Evolutionary conservation across 257 asterid genomes (phyloP).

Genomic region (Knoxia roxburghii): DNA sequence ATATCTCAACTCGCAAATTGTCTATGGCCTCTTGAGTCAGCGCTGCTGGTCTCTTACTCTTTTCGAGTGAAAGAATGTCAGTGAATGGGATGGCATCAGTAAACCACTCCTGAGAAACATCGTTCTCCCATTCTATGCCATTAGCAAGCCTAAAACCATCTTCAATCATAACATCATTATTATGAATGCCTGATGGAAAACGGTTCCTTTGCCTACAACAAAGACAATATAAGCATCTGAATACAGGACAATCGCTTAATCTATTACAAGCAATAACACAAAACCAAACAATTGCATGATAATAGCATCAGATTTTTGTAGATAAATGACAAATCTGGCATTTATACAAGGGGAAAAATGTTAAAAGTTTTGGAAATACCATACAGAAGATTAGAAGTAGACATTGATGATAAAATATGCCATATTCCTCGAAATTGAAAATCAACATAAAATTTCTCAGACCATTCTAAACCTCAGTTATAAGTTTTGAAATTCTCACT

Average conservation of each 20-base stretch:
- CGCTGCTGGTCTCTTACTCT: constrained; percentile 58
- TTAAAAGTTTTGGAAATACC: too few species aligned
- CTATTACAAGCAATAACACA: not conserved
- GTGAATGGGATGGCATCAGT: constrained; percentile 28
- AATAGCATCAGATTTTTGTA: not conserved
- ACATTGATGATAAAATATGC: not conserved
- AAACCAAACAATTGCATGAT: not conserved
- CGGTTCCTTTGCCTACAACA: constrained; percentile 20
- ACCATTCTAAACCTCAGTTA: too few species aligned
- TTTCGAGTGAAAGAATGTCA: constrained; percentile 22
- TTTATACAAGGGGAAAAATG: not conserved
- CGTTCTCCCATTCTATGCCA: constrained; percentile 63
- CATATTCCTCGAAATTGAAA: not conserved
- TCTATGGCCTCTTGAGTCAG: constrained; percentile 54
- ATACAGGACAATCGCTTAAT: not conserved
- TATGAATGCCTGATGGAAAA: constrained; percentile 33
- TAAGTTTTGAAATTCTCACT: not conserved
- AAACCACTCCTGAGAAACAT: constrained; percentile 39
- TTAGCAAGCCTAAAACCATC: constrained; percentile 52
- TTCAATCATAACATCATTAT: constrained; percentile 22
- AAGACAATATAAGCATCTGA: not conserved
- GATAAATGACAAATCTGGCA: not conserved
- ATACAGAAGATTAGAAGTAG: not conserved
- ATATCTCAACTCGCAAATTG: constrained; percentile 43
- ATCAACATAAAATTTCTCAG: too few species aligned